Conservation (phyloP, 2,329 filamentous ascomycete genomes). For the Chaetoscypha palmicola region DNA sequence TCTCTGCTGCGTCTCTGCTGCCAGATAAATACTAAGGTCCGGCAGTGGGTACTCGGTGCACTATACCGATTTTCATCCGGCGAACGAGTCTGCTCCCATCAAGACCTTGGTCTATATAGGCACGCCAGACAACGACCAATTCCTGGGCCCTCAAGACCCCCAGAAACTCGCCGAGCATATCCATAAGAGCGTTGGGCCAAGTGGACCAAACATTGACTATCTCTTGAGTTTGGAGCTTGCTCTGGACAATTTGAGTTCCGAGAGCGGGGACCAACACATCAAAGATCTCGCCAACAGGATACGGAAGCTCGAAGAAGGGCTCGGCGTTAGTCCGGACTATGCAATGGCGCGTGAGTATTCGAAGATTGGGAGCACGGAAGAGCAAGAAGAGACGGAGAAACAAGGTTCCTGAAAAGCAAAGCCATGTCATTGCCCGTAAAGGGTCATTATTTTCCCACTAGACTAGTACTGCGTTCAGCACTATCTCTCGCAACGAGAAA, state of each 20-base stretch:
- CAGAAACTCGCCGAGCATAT: slow-evolving; percentile 76
- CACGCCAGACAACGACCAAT: slow-evolving; percentile 87
- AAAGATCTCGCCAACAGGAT: slow-evolving; percentile 72
- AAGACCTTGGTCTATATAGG: slow-evolving; percentile 82
- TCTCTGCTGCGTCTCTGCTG: not conserved
- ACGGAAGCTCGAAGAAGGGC: slow-evolving; percentile 48
- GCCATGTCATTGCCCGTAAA: slow-evolving; percentile 22
- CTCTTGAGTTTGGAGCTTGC: slow-evolving; percentile 72
- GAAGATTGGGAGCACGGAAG: slow-evolving; percentile 30
- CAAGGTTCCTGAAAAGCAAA: slow-evolving; percentile 26
- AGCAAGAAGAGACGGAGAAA: slow-evolving; percentile 50
- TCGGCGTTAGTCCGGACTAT: slow-evolving; percentile 11
- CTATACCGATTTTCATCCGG: slow-evolving; percentile 73
- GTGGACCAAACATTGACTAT: slow-evolving; percentile 87
- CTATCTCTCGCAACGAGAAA: slow-evolving; percentile 18
- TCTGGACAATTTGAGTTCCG: slow-evolving; percentile 62
- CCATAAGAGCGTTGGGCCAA: slow-evolving; percentile 66
- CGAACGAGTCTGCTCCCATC: slow-evolving; percentile 37
- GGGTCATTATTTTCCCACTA: slow-evolving; percentile 24
- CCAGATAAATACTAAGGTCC: slow-evolving; percentile 9
- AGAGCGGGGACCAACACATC: slow-evolving; percentile 78
- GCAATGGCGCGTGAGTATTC: slow-evolving; percentile 34
- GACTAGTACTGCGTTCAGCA: slow-evolving; percentile 24
- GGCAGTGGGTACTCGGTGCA: slow-evolving; percentile 79
- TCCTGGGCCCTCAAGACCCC: slow-evolving; percentile 76